Conservation (phyloP, 345 rosid genomes). For the Pseudoturritis turrita region DNA sequence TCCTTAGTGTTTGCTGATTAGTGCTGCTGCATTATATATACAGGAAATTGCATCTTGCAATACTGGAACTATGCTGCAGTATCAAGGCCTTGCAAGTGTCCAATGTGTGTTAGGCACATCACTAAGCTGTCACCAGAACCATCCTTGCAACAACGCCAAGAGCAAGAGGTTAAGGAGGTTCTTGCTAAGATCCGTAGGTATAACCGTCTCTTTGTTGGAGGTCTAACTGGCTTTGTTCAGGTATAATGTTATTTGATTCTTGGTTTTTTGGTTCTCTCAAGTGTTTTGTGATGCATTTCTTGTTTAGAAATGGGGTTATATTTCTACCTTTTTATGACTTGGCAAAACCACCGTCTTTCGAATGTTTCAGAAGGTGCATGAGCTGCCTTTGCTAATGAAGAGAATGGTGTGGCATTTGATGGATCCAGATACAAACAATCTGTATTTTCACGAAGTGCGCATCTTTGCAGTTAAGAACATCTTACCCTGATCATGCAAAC, state of each 20-base stretch:
- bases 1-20: slow-evolving; percentile 6
- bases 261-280: neutral
- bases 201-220: slow-evolving; percentile 74
- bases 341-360: slow-evolving; percentile 10
- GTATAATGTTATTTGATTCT: slow-evolving; percentile 27
- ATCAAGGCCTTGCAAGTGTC: slow-evolving; percentile 82
- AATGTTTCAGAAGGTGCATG: slow-evolving; percentile 51
- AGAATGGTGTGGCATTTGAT: slow-evolving; percentile 57
- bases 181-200: slow-evolving; percentile 56
- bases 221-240: slow-evolving; percentile 58
- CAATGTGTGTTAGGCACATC: slow-evolving; percentile 67
- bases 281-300: neutral
- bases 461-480: slow-evolving; percentile 64
- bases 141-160: slow-evolving; percentile 45
- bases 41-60: slow-evolving; percentile 81
- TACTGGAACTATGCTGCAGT: slow-evolving; percentile 80
- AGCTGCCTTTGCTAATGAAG: slow-evolving; percentile 66
- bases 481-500: neutral
- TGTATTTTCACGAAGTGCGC: slow-evolving; percentile 57
- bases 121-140: slow-evolving; percentile 54
- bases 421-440: slow-evolving; percentile 66
- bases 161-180: slow-evolving; percentile 52
- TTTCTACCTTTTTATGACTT: neutral
- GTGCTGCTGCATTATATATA: neutral
- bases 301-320: no score